These are phyloP conservation scores for Talaromyces sp. DNA, from an alignment of 2,329 filamentous ascomycete species.

Conservation along the genomic window DNA sequence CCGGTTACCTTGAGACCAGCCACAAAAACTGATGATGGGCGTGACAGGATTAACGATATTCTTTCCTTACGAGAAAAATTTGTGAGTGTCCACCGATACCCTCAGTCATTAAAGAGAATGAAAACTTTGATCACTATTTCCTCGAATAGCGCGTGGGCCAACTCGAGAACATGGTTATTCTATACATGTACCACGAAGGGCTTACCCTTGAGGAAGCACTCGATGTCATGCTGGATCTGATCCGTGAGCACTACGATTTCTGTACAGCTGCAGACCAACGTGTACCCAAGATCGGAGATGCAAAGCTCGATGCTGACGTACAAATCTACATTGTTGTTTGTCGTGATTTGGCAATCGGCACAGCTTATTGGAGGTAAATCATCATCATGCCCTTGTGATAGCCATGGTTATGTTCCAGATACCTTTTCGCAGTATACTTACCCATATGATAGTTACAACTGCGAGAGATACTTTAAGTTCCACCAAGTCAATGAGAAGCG, in stretches of 20 bases:
- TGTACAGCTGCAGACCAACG: conserved; percentile 11
- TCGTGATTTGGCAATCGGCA: conserved; percentile 10
- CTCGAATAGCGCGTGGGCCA: not conserved
- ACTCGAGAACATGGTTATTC: conserved; percentile 10
- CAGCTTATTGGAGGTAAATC: conserved; percentile 9
- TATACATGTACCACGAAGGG: conserved; percentile 11
- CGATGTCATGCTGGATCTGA: conserved; percentile 9
- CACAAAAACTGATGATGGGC: not conserved
- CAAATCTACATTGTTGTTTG: conserved; percentile 10
- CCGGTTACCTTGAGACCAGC: not conserved
- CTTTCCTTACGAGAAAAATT: conserved; percentile 5
- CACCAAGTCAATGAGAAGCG: conserved; percentile 12
- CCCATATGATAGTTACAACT: conserved; percentile 9
- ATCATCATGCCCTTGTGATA: not conserved
- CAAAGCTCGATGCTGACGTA: conserved; percentile 4
- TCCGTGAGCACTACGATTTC: conserved; percentile 3
- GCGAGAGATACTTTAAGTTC: conserved; percentile 14
- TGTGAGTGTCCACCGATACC: not conserved
- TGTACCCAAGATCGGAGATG: conserved; percentile 4
- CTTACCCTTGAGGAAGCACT: conserved; percentile 8
- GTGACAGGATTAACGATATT: conserved; percentile 6
- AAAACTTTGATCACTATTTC: not conserved
- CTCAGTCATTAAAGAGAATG: not conserved
- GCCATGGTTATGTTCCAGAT: not conserved
- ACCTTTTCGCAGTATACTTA: not conserved